Evolutionary conservation across 1,284 basidiomycete species (phyloP).

Genomic region (Leccinum pachyderme): DNA sequence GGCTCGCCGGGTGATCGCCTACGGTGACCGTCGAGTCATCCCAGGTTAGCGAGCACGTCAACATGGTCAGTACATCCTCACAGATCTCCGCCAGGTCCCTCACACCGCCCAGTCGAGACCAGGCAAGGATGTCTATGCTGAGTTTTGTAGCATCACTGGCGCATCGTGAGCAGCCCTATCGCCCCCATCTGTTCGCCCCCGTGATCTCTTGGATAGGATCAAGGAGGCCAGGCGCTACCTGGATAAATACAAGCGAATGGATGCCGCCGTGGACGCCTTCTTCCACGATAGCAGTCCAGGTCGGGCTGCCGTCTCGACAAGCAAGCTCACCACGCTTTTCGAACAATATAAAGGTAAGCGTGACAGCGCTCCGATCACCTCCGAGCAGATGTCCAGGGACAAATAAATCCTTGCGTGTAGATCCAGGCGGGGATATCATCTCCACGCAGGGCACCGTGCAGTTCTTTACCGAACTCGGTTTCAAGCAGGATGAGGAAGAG

Average conservation of each 20-base stretch:
- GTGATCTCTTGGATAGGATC: conserved; percentile 21
- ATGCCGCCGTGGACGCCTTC: conserved; percentile 75
- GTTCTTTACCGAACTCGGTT: conserved; percentile 46
- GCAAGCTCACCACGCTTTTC: conserved; percentile 65
- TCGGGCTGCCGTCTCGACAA: conserved; percentile 42
- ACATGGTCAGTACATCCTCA: conserved; percentile 11
- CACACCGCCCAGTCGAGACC: conserved; percentile 14
- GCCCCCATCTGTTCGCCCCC: background rate
- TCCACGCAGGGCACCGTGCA: conserved; percentile 72
- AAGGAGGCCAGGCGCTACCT: conserved; percentile 74
- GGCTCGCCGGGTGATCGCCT: conserved; percentile 1
- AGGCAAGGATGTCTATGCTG: conserved; percentile 30
- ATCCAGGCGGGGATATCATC: conserved; percentile 59
- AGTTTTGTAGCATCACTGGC: conserved; percentile 67
- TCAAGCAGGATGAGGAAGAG: conserved; percentile 43
- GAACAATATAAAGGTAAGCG: conserved; percentile 73
- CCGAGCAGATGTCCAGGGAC: background rate
- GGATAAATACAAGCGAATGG: conserved; percentile 69
- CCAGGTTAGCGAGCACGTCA: background rate
- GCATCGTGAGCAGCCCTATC: conserved; percentile 58
- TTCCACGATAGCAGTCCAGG: conserved; percentile 48
- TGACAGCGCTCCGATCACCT: conserved; percentile 4
- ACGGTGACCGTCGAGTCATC: background rate
- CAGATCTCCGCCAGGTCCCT: background rate
- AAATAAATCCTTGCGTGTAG: conserved; percentile 32